Conservation (phyloP, 768 basidiomycete species). For the Mycena polygramma region DNA sequence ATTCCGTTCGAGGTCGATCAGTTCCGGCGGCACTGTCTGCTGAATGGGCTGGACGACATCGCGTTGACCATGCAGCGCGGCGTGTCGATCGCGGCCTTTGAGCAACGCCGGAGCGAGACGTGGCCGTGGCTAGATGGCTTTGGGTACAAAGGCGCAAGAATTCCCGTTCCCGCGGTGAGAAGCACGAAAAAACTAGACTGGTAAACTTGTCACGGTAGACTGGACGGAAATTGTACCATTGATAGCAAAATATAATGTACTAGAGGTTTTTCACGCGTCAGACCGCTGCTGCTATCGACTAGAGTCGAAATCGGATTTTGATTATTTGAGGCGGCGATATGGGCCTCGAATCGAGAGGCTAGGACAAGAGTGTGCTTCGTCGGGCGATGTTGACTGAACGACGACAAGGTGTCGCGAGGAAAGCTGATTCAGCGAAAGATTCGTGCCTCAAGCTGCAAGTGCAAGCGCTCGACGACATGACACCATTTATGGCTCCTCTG, state of each 20-base stretch:
- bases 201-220: constrained; percentile 54
- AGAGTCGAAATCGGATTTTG: too few relatives aligned
- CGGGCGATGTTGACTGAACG: too few relatives aligned
- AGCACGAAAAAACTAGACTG: constrained; percentile 75
- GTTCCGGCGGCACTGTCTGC: constrained; percentile 92
- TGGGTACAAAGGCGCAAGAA: constrained; percentile 86
- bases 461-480: too few relatives aligned
- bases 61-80: constrained; percentile 91
- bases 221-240: constrained; percentile 21
- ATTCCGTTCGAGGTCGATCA: constrained; percentile 87
- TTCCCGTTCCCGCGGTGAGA: constrained; percentile 63
- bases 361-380: too few relatives aligned
- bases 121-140: constrained; percentile 99
- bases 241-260: neutral
- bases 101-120: constrained; percentile 76
- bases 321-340: too few relatives aligned
- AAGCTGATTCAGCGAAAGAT: too few relatives aligned
- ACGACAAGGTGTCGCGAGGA: too few relatives aligned
- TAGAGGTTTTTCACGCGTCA: too few relatives aligned
- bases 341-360: too few relatives aligned
- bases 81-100: constrained; percentile 81
- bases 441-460: too few relatives aligned
- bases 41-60: constrained; percentile 98
- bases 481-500: too few relatives aligned
- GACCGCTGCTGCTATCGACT: too few relatives aligned